phyloP scores from a whole-genome alignment of 495 filamentous ascomycete genomes.

The Rhizodiscina lignyota region DNA sequence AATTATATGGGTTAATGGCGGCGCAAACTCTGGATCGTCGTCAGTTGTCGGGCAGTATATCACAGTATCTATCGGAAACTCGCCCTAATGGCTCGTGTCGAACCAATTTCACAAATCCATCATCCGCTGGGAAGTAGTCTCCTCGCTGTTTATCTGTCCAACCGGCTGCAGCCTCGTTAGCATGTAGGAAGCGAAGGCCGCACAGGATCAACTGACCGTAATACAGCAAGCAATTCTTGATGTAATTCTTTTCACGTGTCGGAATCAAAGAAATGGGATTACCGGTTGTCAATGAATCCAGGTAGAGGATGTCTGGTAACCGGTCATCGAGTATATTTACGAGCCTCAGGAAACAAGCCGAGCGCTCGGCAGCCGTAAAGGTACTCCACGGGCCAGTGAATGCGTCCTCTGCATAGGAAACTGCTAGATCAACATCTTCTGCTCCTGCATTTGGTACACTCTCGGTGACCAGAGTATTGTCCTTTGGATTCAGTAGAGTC shows the following conservation, averaged over 20 bases:
- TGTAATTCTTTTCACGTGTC: conserved; percentile 3
- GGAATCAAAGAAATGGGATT: conserved; percentile 2
- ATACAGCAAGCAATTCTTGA: background rate
- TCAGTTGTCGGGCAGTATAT: too few relatives aligned
- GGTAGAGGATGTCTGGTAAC: conserved; percentile 6
- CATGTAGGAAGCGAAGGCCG: background rate
- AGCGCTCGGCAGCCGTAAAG: conserved; percentile 5
- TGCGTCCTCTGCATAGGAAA: conserved; percentile 4
- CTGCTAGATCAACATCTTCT: conserved; percentile 5
- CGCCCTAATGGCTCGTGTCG: conserved; percentile 21
- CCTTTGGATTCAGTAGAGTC: conserved; percentile 2
- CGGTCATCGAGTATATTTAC: conserved; percentile 10
- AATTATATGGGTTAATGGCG: conserved; percentile 25
- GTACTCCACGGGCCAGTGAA: conserved; percentile 6
- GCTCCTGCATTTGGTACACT: background rate
- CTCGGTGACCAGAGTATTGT: conserved; percentile 2
- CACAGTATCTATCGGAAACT: too few relatives aligned
- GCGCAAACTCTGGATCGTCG: conserved; percentile 7
- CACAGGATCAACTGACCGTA: background rate
- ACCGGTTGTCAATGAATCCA: conserved; percentile 10
- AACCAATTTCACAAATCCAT: conserved; percentile 22
- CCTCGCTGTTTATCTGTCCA: conserved; percentile 11
- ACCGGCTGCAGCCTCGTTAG: conserved; percentile 3
- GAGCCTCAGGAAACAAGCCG: conserved; percentile 10
- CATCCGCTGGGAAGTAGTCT: conserved; percentile 11